Evolutionary conservation across 2,329 filamentous ascomycete genomes (phyloP).

Genomic region (Alternaria alternata): DNA sequence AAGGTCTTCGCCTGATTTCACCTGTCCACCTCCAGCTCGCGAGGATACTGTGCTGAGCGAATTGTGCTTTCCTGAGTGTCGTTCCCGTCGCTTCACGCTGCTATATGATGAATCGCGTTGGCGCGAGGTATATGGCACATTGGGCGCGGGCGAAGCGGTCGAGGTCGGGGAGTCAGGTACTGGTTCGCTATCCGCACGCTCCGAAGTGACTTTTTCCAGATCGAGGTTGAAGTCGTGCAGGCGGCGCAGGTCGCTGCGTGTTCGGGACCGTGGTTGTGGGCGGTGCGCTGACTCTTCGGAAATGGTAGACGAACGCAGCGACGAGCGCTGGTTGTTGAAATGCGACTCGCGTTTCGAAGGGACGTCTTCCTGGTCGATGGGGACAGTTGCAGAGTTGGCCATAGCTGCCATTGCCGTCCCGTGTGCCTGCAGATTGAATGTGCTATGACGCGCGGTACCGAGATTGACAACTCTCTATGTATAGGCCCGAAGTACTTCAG

Average conservation of each 20-base stretch:
- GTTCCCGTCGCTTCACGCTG: slow-evolving; percentile 7
- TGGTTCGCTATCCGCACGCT: slow-evolving; percentile 24
- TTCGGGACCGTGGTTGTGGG: slow-evolving; percentile 22
- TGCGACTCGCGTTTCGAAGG: slow-evolving; percentile 37
- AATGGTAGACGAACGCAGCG: slow-evolving; percentile 27
- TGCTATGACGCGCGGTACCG: slow-evolving; percentile 20
- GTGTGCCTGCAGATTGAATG: slow-evolving; percentile 12
- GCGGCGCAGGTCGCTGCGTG: slow-evolving; percentile 18
- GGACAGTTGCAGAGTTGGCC: slow-evolving; percentile 21
- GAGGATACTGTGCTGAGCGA: slow-evolving; percentile 15
- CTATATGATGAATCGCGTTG: slow-evolving; percentile 1
- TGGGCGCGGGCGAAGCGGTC: slow-evolving; percentile 27
- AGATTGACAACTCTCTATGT: not conserved
- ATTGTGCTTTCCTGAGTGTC: slow-evolving; percentile 1
- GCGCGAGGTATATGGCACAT: slow-evolving; percentile 19
- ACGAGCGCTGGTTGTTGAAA: slow-evolving; percentile 49
- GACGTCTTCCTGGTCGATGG: slow-evolving; percentile 30
- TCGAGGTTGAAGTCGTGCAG: slow-evolving; percentile 31
- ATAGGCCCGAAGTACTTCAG: not conserved
- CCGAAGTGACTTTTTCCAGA: slow-evolving; percentile 11
- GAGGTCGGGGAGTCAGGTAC: slow-evolving; percentile 8
- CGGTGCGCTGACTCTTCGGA: slow-evolving; percentile 24
- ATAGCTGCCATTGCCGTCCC: slow-evolving; percentile 19
- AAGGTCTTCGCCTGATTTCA: slow-evolving; percentile 12
- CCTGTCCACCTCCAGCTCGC: not conserved